phyloP scores from a whole-genome alignment of 805 yeast species.

The Candida verbasci region DNA sequence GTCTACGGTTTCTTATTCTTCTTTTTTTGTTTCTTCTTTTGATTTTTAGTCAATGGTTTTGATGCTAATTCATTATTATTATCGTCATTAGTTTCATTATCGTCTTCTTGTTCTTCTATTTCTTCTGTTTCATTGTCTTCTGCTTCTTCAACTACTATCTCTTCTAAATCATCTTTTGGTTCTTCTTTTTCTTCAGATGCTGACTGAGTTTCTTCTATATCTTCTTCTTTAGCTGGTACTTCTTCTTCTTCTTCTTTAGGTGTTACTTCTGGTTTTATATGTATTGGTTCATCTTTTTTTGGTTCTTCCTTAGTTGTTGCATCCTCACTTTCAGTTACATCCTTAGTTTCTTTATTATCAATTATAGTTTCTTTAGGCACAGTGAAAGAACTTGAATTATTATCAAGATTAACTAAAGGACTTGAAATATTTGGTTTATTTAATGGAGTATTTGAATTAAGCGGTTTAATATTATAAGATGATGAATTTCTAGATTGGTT shows the following conservation, averaged over 20 bases:
- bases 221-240: conserved; percentile 7
- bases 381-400: conserved; percentile 20
- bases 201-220: conserved; percentile 3
- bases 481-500: conserved; percentile 9
- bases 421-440: conserved; percentile 7
- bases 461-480: conserved; percentile 5
- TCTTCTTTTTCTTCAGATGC: conserved; percentile 1
- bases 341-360: conserved; percentile 17
- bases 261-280: conserved; percentile 2
- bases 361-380: conserved; percentile 42
- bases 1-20: conserved; percentile 2
- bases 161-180: neutral
- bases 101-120: conserved; percentile 4
- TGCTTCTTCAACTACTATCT: neutral
- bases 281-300: neutral
- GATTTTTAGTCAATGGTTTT: conserved; percentile 4
- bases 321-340: conserved; percentile 1
- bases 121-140: neutral
- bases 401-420: conserved; percentile 25
- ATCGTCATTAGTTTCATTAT: neutral
- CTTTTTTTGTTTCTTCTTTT: conserved; percentile 6
- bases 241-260: conserved; percentile 15
- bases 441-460: neutral
- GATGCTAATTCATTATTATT: neutral
- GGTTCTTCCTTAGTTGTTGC: neutral